Percentiles rank a stretch among this genome's conserved stretches.
phyloP scores from a whole-genome alignment of 495 filamentous ascomycete species.

The Aspergillus homomorphus region DNA sequence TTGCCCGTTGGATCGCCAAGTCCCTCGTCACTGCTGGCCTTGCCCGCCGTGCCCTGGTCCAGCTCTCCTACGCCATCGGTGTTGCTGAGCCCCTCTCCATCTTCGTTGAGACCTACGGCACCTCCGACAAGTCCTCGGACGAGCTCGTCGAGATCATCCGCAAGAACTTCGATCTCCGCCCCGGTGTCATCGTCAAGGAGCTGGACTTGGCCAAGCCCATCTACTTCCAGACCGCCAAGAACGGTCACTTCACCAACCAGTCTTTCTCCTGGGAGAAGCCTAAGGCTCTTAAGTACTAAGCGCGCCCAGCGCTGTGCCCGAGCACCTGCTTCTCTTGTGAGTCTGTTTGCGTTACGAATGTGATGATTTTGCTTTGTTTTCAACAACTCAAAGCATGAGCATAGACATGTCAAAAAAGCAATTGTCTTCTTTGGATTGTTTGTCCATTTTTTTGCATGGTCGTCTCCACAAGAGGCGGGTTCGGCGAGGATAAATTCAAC shows the following conservation, averaged over 20 bases:
- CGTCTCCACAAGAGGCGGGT: slow-evolving; percentile 35
- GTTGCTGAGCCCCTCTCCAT: slow-evolving; percentile 93
- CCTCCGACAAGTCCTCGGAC: slow-evolving; percentile 78
- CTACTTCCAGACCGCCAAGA: slow-evolving; percentile 98
- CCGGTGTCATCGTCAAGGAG: slow-evolving; percentile 97
- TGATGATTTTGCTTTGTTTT: slow-evolving; percentile 60
- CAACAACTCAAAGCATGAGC: slow-evolving; percentile 57
- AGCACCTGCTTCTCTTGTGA: slow-evolving; percentile 16
- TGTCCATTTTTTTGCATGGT: slow-evolving; percentile 47
- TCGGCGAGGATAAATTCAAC: slow-evolving; percentile 53
- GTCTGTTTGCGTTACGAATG: slow-evolving; percentile 40
- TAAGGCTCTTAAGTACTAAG: slow-evolving; percentile 85
- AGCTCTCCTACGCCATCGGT: slow-evolving; percentile 99
- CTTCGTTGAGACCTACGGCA: slow-evolving; percentile 60
- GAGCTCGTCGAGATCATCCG: slow-evolving; percentile 92
- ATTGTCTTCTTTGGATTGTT: slow-evolving; percentile 19
- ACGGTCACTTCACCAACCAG: slow-evolving; percentile 99
- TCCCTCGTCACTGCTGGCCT: slow-evolving; percentile 87
- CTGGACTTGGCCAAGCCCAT: slow-evolving; percentile 92
- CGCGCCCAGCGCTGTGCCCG: slow-evolving; percentile 15
- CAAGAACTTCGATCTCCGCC: slow-evolving; percentile 93
- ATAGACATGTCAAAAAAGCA: slow-evolving; percentile 43
- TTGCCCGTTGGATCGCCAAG: slow-evolving; percentile 98
- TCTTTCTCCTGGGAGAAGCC: slow-evolving; percentile 97
- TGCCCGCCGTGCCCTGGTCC: slow-evolving; percentile 86